Evolutionary conservation across 495 filamentous ascomycete genomes (phyloP), one percentile per base, ranked within the genome.

Genomic region (Pseudotulostoma volvatum): DNA sequence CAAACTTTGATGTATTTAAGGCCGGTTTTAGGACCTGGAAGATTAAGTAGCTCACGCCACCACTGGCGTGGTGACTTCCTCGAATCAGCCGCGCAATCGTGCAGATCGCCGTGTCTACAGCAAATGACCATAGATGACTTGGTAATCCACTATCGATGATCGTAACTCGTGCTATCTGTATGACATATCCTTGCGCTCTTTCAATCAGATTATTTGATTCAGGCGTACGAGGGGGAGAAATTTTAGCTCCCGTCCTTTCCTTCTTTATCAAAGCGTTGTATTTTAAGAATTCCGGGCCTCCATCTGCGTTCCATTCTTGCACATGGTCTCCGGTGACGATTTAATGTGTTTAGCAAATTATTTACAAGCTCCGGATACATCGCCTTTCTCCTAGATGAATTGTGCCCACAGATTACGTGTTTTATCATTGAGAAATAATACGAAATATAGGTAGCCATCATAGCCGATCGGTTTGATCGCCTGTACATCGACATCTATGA

Each of bases 1-100:
- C 37, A 39, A 8, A 39, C 37, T 5, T 30, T 18, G n/a, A 39
- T 11, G 14, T 39, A 25, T 31, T 39, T 11, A 3, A 39, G 17
- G 7, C 3, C 18, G 9, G 37, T 21, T 13, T 15, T n/a, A 8
- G 37, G 20, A 31, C 31, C 18, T 4, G 20, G n/a, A 16, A 39
- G 9, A 7, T 9, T 9, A 5, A 39, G 8, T 9, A 13, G 9
- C 31, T 31, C 21, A 9, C 37, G 20, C 20, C 25, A 39, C 2
- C 13, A 18, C 18, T 39, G 23, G 18, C 28, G n/a, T 1, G 37
- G 14, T 2, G 37, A 15, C 9, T 2, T 3, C n/a, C 11, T 2
- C 7, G 9, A 4, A 9, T 28, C 13, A 39, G 14, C 3, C 37
- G 18, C 21, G 14, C 25, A 9, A 31, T 9, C 25, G 31, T 39